Base-by-base conservation (phyloP, 2,329 filamentous ascomycete species). In the Fonsecaea monophora region DNA sequence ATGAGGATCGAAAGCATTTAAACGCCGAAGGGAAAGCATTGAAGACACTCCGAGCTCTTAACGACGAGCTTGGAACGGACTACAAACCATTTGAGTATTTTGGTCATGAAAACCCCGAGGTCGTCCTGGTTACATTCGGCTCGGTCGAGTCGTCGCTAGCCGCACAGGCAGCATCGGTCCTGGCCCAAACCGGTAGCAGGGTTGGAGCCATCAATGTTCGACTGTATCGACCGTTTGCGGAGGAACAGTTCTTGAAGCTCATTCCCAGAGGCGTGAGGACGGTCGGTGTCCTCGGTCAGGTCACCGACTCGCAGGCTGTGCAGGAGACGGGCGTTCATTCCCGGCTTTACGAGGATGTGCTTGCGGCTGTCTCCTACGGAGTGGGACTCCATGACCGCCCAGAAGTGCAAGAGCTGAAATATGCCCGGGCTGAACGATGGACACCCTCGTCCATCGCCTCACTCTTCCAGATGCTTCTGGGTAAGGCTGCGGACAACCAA, bases 51-150 rank as follows among this genome's bases (percentile, higher is more conserved):
- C 85, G 87, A 70, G 85, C 89, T 25, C 89, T 96, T 81, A 99
- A 98, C 79, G 87, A 88, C 69, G 93, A 98, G 82, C 88, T 99
- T 30, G 95, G 94, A 66, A 98, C 95, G 53, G 89, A 94, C 71
- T 99, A 99, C 78, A 87, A 90, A 74, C 88, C 92, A 6, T 99
- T 98, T 74, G 95, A 99, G 81, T 99, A 99, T 82, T 87, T 90
- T 74, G 95, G 95, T 30, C 92, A 98, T 76, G 83, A 87, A 57
- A 83, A 88, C 53, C 88, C 95, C 3, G 91, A 94, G 71, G 88
- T 89, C 9, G 92, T 99, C 15, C 82, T 98, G 38, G 93, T 98
- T 35, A 91, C 92, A 53, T 97, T 99, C 74, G 95, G 95, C 73
- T 97, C 92, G 67, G 88, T 94, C 4, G 95, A 99, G 82, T 88